Evolutionary conservation across 2,329 filamentous ascomycete species (phyloP).

Genomic region (Trichoderma breve): DNA sequence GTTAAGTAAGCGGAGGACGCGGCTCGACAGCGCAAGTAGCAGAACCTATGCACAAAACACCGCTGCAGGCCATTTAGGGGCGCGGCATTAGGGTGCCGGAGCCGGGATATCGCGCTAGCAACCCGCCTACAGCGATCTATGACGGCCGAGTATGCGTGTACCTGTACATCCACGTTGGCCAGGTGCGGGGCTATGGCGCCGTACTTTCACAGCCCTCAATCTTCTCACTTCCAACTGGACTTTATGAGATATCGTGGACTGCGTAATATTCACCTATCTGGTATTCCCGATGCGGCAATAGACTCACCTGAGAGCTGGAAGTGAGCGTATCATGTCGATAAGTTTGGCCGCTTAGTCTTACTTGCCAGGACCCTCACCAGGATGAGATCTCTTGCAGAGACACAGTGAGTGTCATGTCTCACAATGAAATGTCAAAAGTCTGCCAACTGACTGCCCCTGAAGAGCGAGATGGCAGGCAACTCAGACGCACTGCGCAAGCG

Average conservation of each 20-base stretch:
- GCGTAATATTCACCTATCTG: not conserved
- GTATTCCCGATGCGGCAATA: not conserved
- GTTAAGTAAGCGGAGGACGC: slow-evolving; percentile 4
- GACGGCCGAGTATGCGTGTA: slow-evolving; percentile 4
- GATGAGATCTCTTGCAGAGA: slow-evolving; percentile 41
- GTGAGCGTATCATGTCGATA: not conserved
- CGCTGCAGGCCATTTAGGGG: not conserved
- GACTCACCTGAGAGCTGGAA: not conserved
- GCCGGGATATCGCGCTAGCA: not conserved
- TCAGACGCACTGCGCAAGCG: slow-evolving; percentile 54
- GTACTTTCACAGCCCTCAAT: not conserved
- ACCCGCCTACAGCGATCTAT: slow-evolving; percentile 7
- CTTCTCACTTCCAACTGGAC: not conserved
- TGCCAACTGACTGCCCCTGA: slow-evolving; percentile 12
- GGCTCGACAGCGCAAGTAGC: not conserved
- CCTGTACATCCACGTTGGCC: not conserved
- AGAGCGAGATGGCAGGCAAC: slow-evolving; percentile 69
- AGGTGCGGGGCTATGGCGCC: slow-evolving; percentile 7
- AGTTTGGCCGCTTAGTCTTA: not conserved
- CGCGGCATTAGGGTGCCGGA: not conserved
- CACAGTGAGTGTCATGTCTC: slow-evolving; percentile 32
- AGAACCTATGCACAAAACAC: not conserved
- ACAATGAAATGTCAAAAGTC: not conserved
- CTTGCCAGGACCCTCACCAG: slow-evolving; percentile 13
- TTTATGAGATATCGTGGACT: not conserved